Evolutionary conservation across 441 rosid genomes (phyloP), one percentile per base, ranked within the genome.

Genomic region (Biscutella laevigata): DNA sequence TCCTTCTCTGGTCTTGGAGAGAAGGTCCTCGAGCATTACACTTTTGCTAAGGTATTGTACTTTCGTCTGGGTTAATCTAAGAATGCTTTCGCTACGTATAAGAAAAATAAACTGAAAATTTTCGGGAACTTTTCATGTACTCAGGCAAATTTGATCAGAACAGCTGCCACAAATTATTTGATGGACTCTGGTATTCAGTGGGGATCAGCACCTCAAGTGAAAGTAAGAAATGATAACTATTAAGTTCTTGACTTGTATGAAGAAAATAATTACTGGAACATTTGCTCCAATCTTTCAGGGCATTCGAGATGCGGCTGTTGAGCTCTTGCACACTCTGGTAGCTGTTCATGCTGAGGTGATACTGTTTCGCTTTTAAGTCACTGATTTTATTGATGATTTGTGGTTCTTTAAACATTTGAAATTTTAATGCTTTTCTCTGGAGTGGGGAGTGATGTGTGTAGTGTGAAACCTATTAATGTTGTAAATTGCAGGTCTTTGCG

Each of bases 331-430:
- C 71, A 75, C 89, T 33, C 74, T 91, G 27, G 98, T 91, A 37
- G 82, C 96, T 63, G 96, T 85, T 48, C 98, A 91, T 66, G 88
- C 96, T 43, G 96, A 91, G 95, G 98, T 78, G 72, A 54, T 57
- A 49, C 13, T 32, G 17, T 24, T 45, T 0, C 33, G 5, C 45
- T n/a, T 13, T 27, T 4, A 15, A 14, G n/a, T 22, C 42, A 14
- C 4, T 36, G 27, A 39, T 19, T 9, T 27, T 25, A 11, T 5
- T 11, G 21, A 52, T 21, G 27, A 2, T 20, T 37, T 19, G 14
- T 41, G 11, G 9, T 34, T 33, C 29, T 6, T 17, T 16, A 51
- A 14, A 20, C 25, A 10, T 35, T 24, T 11, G 14, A 39, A 15
- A 2, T 17, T 2, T 16, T 4, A 27, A 6, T 20, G 9, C 28